phyloP scores from a whole-genome alignment of 2,329 filamentous ascomycete species.

The Calonectria henricotiae region DNA sequence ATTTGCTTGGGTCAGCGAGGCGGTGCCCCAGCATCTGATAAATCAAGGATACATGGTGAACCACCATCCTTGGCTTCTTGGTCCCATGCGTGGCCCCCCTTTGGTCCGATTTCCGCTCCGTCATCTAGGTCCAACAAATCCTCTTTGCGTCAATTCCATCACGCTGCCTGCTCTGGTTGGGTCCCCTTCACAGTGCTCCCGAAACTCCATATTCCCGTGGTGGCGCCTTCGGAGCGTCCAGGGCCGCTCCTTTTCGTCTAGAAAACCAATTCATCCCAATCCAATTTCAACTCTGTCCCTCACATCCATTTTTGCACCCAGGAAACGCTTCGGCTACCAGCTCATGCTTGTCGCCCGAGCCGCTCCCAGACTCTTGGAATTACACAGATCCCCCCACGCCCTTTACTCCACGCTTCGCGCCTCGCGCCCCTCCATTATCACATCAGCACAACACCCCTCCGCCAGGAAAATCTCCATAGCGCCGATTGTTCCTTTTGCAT shows the following conservation, averaged over 20 bases:
- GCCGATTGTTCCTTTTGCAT: slow-evolving; percentile 27
- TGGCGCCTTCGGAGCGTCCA: slow-evolving; percentile 11
- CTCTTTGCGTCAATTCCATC: slow-evolving; percentile 34
- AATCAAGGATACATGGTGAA: slow-evolving; percentile 21
- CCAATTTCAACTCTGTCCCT: slow-evolving; percentile 24
- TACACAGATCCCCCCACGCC: slow-evolving; percentile 38
- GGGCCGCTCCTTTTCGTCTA: slow-evolving; percentile 21
- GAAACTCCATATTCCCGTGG: slow-evolving; percentile 36
- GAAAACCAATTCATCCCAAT: slow-evolving; percentile 31
- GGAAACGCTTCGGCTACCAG: slow-evolving; percentile 29
- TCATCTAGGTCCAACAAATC: slow-evolving; percentile 24
- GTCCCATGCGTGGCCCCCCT: slow-evolving; percentile 25
- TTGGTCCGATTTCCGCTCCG: slow-evolving; percentile 43
- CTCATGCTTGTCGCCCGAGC: slow-evolving; percentile 46
- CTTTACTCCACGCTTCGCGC: slow-evolving; percentile 34
- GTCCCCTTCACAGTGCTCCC: slow-evolving; percentile 35
- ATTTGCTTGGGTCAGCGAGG: slow-evolving; percentile 35
- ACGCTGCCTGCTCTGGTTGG: slow-evolving; percentile 15
- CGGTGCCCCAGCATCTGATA: slow-evolving; percentile 29
- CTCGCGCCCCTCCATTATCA: slow-evolving; percentile 22
- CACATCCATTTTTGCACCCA: slow-evolving; percentile 13
- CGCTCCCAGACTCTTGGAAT: slow-evolving; percentile 42
- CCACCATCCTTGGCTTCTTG: slow-evolving; percentile 20
- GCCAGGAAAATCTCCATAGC: slow-evolving; percentile 27
- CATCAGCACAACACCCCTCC: slow-evolving; percentile 26